phyloP scores from a whole-genome alignment of 805 yeast genomes.

The Pichia ethanolica region DNA sequence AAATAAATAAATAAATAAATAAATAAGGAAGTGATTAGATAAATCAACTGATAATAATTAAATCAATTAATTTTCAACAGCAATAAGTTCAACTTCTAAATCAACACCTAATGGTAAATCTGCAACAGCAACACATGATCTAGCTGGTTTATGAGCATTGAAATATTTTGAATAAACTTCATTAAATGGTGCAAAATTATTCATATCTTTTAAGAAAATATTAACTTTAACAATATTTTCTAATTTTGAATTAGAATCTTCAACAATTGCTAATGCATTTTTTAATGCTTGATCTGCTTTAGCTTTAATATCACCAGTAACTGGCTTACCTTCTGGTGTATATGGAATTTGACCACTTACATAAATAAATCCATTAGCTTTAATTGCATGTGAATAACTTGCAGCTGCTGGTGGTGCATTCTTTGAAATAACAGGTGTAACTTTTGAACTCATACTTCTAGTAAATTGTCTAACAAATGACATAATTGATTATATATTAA shows the following conservation, averaged over 20 bases:
- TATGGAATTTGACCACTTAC: slow-evolving; percentile 94
- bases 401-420: slow-evolving; percentile 97
- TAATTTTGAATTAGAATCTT: slow-evolving; percentile 78
- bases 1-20: neutral
- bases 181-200: slow-evolving; percentile 78
- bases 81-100: slow-evolving; percentile 89
- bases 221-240: slow-evolving; percentile 83
- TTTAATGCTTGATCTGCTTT: slow-evolving; percentile 69
- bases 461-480: slow-evolving; percentile 9
- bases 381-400: slow-evolving; percentile 91
- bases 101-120: slow-evolving; percentile 82
- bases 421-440: slow-evolving; percentile 49
- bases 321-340: slow-evolving; percentile 73
- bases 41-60: neutral
- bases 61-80: slow-evolving; percentile 48
- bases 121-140: slow-evolving; percentile 95
- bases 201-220: slow-evolving; percentile 87
- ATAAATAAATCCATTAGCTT: slow-evolving; percentile 81
- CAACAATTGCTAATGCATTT: slow-evolving; percentile 65
- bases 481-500: no score
- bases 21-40: neutral
- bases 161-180: slow-evolving; percentile 76
- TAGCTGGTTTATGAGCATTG: slow-evolving; percentile 80
- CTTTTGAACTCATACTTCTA: slow-evolving; percentile 26
- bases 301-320: slow-evolving; percentile 68